These are phyloP conservation scores for Sporodiniella umbellata DNA, from an alignment of 371 early-diverging fungal species.

Conservation along the genomic window DNA sequence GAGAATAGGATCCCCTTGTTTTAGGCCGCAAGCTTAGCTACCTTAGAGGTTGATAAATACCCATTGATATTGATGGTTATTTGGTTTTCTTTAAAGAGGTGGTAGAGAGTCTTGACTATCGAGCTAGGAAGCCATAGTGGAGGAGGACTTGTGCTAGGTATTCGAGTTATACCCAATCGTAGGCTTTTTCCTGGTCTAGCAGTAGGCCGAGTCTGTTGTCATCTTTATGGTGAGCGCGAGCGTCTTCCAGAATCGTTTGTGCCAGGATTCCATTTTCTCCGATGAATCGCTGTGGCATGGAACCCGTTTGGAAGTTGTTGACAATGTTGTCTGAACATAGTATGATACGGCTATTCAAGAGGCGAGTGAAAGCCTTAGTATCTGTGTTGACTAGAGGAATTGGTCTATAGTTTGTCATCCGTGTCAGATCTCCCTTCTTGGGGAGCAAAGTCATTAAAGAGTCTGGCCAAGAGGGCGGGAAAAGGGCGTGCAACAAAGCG, in stretches of 20 bases:
- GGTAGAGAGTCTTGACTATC: background rate
- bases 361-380: conserved; percentile 20
- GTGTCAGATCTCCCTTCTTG: conserved; percentile 8
- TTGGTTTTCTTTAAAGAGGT: background rate
- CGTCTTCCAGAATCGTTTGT: conserved; percentile 3
- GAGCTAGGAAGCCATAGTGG: conserved; percentile 7
- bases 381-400: conserved; percentile 22
- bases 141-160: conserved; percentile 1
- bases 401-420: background rate
- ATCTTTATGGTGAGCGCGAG: background rate
- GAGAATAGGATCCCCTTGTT: conserved; percentile 13
- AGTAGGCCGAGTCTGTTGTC: conserved; percentile 2
- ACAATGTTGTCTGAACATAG: background rate
- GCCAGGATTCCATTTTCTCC: conserved; percentile 5
- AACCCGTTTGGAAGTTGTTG: conserved; percentile 4
- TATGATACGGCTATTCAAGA: conserved; percentile 10
- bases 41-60: background rate
- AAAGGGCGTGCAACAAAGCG: background rate
- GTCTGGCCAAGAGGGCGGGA: conserved; percentile 10
- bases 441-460: conserved; percentile 11
- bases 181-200: conserved; percentile 16
- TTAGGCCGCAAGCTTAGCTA: background rate
- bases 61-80: conserved; percentile 1
- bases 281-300: conserved; percentile 4
- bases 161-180: conserved; percentile 12